Evolutionary conservation across 1,284 basidiomycete genomes (phyloP).

Genomic region (Marasmius oreades): DNA sequence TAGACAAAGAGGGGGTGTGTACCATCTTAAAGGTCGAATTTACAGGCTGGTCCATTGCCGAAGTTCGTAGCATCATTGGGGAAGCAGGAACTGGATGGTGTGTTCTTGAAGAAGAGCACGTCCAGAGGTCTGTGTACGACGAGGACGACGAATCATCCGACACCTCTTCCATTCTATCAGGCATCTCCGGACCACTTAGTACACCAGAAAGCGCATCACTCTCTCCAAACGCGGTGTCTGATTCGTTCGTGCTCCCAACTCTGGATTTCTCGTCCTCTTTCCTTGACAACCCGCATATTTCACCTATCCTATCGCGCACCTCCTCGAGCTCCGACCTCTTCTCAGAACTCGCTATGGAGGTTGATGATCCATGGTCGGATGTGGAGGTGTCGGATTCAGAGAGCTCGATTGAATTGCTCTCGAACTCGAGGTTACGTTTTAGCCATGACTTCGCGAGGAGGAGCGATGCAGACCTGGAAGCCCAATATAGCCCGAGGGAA

Average conservation of each 20-base stretch:
- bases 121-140: constrained; percentile 19
- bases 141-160: constrained; percentile 31
- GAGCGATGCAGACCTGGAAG: background rate
- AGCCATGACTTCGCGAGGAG: background rate
- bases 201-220: too few species aligned
- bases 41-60: constrained; percentile 59
- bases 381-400: background rate
- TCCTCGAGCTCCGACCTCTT: background rate
- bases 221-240: background rate
- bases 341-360: background rate
- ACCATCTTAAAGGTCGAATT: constrained; percentile 67
- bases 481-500: background rate
- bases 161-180: constrained; percentile 30
- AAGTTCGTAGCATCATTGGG: constrained; percentile 63
- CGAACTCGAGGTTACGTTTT: background rate
- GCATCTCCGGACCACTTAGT: constrained; percentile 13
- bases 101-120: constrained; percentile 52
- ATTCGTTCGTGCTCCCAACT: background rate
- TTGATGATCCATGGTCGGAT: constrained; percentile 1
- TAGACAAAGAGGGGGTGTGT: constrained; percentile 42
- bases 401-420: background rate
- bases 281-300: background rate
- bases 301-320: background rate
- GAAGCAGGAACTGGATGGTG: constrained; percentile 72
- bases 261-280: constrained; percentile 1